Evolutionary conservation across 2,329 filamentous ascomycete genomes (phyloP), one percentile per base, ranked within the genome.

Genomic region (Aspergillus clavatus): DNA sequence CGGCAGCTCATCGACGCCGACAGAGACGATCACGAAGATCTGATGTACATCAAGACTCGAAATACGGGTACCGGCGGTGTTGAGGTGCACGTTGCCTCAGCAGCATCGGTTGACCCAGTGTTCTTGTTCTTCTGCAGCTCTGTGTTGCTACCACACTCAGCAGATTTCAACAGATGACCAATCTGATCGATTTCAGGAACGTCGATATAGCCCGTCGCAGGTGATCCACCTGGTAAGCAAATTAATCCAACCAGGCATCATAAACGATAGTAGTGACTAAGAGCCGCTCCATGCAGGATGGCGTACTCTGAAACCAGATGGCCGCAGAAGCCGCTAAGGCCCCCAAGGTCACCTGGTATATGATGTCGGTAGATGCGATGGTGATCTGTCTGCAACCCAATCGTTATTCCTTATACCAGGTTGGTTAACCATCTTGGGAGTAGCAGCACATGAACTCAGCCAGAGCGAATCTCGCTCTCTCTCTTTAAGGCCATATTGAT

Each of bases 401-500:
- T 36, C 75, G n/a, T n/a, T n/a, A n/a, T n/a, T n/a, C n/a, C n/a
- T n/a, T n/a, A n/a, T n/a, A n/a, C n/a, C n/a, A n/a, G n/a, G n/a
- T n/a, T n/a, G n/a, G n/a, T n/a, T n/a, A n/a, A n/a, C n/a, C n/a
- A n/a, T n/a, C n/a, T n/a, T n/a, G n/a, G n/a, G n/a, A n/a, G n/a
- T n/a, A n/a, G n/a, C n/a, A n/a, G n/a, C n/a, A n/a, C n/a, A n/a
- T n/a, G n/a, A n/a, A 87, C 52, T 82, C 83, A 0, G 80, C 76
- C 6, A 67, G 78, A 16, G 64, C 74, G 51, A 79, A 78, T 49
- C n/a, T n/a, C n/a, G n/a, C 81, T 81, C 0, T 79, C 75, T 36
- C 71, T 83, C 57, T 83, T 82, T 51, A 79, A 83, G 61, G 78
- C 80, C 8, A 77, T 82, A 83, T 54, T 81, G 80, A 1, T 79